Evolutionary conservation across 768 basidiomycete genomes (phyloP), one percentile per base, ranked within the genome.

Genomic region (Suillus tomentosus): DNA sequence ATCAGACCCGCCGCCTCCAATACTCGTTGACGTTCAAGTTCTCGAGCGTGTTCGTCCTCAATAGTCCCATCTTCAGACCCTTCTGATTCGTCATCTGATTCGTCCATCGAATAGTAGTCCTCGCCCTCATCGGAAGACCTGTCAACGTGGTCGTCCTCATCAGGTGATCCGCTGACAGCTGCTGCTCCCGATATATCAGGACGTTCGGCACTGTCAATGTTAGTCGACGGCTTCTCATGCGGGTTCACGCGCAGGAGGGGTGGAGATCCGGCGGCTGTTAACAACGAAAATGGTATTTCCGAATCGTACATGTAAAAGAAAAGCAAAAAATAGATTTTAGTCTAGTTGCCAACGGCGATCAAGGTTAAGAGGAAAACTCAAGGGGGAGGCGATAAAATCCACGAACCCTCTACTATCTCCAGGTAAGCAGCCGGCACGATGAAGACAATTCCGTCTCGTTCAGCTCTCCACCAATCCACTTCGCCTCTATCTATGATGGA

Each of bases 381-480:
- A 81, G 83, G 80, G 82, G 79, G 74, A 69, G 69, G 76, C 76
- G 76, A 70, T 70, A 79, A 70, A 76, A 74, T 71, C 69, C 77
- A 96, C 96, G 96, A 89, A 96, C 96, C 93, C 86, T 90, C 86
- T 72, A 83, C 81, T 70, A 88, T 76, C 77, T 96, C 92, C 74
- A 99, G 75, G 76, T 99, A 99, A 22, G 89, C 87, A 31, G 95
- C 94, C 60, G 97, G 97, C 5, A 95, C 95, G 72, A 95, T 88
- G 79, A 91, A 92, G 60, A 97, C 87, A 65, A 88, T 77, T 24
- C 96, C 96, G 56, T 84, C 87, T 71, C 85, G 85, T 79, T 98
- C 96, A 45, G 90, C 91, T 80, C 96, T 98, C 94, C 94, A 99
- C 97, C 97, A 99, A 70, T 93, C 92, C 60, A 80, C 82, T 68